Conservation (phyloP, 225 moss, liverwort and hornwort species). For the Polytrichum commune region DNA sequence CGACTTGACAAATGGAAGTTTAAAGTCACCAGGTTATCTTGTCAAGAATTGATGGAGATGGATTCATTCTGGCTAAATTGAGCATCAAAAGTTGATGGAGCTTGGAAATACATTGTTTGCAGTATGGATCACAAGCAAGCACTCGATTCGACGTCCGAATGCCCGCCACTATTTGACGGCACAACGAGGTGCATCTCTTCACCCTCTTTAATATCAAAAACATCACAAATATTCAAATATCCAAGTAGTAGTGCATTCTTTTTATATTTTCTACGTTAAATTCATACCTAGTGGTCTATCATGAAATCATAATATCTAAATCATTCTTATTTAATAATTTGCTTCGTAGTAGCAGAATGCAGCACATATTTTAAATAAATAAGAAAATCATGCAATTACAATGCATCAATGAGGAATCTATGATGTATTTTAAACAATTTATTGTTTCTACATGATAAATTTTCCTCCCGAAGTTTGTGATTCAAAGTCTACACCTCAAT, state of each 20-base stretch:
- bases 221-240: background rate
- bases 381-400: no score
- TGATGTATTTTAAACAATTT: no score
- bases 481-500: background rate
- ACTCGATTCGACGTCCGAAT: conserved; percentile 33
- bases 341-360: no score
- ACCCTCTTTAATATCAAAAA: background rate
- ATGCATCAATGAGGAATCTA: no score
- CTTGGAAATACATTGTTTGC: conserved; percentile 10
- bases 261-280: background rate
- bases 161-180: conserved; percentile 43
- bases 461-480: no score
- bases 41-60: no score
- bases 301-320: background rate
- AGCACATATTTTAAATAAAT: no score
- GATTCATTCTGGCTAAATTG: no score
- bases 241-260: background rate
- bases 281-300: background rate
- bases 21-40: no score
- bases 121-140: conserved; percentile 13
- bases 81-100: no score
- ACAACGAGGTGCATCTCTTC: conserved; percentile 34
- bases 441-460: no score
- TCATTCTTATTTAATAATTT: background rate
- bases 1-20: no score